Evolutionary conservation across 2,329 filamentous ascomycete species (phyloP), one percentile per base, ranked within the genome.

Genomic region (Pseudogymnoascus sp.): DNA sequence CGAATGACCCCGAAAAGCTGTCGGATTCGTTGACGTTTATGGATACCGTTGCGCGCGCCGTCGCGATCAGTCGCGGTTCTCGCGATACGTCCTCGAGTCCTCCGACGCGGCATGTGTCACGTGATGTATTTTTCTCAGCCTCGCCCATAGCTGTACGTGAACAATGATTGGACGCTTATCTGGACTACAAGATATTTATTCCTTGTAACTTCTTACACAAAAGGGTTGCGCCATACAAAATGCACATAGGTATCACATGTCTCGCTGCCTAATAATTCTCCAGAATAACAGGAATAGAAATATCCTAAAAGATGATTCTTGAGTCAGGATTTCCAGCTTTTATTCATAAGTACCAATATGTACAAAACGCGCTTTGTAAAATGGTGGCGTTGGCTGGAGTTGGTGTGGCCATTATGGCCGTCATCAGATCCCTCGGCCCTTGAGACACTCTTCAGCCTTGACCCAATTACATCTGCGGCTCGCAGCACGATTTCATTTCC

Each of bases 1-100:
- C 56, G 56, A 23, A 37, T 35, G 31, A 38, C 31, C 35, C 31
- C 35, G 35, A 38, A 60, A 38, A 35, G 31, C 56, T 37, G 21
- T 35, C 56, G 16, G 31, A 37, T 60, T 60, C 56, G 56, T 37
- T 60, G 31, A 60, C 35, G 56, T 35, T 60, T 60, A 37, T 60
- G 56, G 31, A 23, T 60, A 38, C 35, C 31, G 16, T 25, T 35
- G 21, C 31, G 56, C 56, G 56, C 31, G 31, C 56, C 21, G 31
- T 60, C 56, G 56, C 56, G 35, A 60, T 16, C 35, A 37, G 31
- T 60, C 56, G 56, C 56, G 56, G 56, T 60, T 60, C 31, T 35
- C 31, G 56, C 56, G 31, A 37, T 60, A 25, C 21, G 2, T 21
- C 18, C 35, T 60, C 47, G 47, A 53, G 47, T 53, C 44, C 47